Conservation (phyloP, 108 stramenopile species). For the Skeletonema potamos region DNA sequence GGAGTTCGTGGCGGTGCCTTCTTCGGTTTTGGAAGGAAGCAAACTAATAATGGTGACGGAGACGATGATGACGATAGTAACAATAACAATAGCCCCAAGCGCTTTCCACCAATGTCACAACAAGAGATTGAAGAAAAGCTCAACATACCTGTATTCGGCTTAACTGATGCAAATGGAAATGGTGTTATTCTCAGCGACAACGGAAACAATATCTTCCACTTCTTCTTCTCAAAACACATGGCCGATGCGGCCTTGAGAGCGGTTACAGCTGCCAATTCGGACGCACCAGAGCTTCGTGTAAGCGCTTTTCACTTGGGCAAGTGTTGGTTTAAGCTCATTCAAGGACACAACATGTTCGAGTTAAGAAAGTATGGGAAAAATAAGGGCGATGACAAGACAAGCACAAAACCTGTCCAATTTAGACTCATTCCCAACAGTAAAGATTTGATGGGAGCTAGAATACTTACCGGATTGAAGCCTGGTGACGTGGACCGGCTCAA, state of each 20-base stretch:
- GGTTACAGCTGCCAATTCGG: constrained; percentile 29
- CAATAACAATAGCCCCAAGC: constrained; percentile 15
- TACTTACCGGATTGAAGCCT: constrained; percentile 41
- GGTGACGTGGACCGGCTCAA: constrained; percentile 30
- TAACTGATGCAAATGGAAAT: constrained; percentile 45
- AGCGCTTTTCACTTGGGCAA: constrained; percentile 48
- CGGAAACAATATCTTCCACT: constrained; percentile 39
- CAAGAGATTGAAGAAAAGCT: constrained; percentile 51
- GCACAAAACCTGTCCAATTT: constrained; percentile 29
- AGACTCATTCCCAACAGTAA: constrained; percentile 49
- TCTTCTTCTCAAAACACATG: constrained; percentile 50
- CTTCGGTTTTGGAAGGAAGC: constrained; percentile 39
- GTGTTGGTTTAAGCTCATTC: constrained; percentile 42
- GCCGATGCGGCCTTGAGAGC: constrained; percentile 29
- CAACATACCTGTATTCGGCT: constrained; percentile 43
- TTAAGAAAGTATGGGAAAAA: constrained; percentile 20
- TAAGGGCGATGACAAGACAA: not conserved
- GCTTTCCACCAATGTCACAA: constrained; percentile 42
- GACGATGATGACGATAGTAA: constrained; percentile 27
- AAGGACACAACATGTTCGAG: constrained; percentile 20
- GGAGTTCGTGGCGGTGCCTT: constrained; percentile 42
- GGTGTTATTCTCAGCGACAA: constrained; percentile 40
- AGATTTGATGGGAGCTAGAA: constrained; percentile 48
- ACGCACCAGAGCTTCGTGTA: constrained; percentile 35
- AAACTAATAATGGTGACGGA: constrained; percentile 1